Conservation (phyloP, 352 stramenopile species). For the Pythium aristosporum region DNA sequence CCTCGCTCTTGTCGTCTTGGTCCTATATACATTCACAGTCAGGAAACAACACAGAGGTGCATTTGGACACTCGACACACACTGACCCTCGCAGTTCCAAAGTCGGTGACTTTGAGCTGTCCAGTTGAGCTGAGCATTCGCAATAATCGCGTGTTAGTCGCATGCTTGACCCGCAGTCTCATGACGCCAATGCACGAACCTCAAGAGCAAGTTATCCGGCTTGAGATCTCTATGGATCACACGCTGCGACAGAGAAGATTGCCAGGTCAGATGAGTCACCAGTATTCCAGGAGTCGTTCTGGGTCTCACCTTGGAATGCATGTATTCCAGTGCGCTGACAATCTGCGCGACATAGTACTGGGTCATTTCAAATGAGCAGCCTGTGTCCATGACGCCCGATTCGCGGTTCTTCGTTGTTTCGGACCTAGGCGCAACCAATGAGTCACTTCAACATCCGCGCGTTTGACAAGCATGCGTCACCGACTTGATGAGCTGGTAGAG, state of each 20-base stretch:
- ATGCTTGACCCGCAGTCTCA: background rate
- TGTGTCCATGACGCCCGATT: slow-evolving; percentile 49
- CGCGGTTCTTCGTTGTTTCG: slow-evolving; percentile 43
- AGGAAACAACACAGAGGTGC: background rate
- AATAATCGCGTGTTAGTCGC: background rate
- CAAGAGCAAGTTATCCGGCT: slow-evolving; percentile 89
- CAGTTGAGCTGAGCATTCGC: slow-evolving; percentile 40
- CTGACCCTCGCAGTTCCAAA: slow-evolving; percentile 85
- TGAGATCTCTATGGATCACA: slow-evolving; percentile 97
- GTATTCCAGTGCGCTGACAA: slow-evolving; percentile 93
- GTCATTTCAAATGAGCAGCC: slow-evolving; percentile 78
- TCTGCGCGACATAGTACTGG: slow-evolving; percentile 92
- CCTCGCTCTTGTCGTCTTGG: slow-evolving; percentile 50
- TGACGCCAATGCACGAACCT: slow-evolving; percentile 32
- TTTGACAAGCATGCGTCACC: slow-evolving; percentile 8
- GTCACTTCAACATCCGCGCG: background rate
- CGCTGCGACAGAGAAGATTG: slow-evolving; percentile 42
- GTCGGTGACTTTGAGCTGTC: slow-evolving; percentile 90
- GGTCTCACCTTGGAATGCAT: slow-evolving; percentile 86
- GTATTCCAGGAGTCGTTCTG: slow-evolving; percentile 4
- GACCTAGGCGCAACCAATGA: slow-evolving; percentile 23
- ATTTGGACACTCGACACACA: background rate
- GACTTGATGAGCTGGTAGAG: slow-evolving; percentile 81
- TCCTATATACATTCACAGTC: slow-evolving; percentile 38
- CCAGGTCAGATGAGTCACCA: slow-evolving; percentile 3